Evolutionary conservation across 139 green algal genomes (phyloP).

Genomic region (Coelastrella sp.): DNA sequence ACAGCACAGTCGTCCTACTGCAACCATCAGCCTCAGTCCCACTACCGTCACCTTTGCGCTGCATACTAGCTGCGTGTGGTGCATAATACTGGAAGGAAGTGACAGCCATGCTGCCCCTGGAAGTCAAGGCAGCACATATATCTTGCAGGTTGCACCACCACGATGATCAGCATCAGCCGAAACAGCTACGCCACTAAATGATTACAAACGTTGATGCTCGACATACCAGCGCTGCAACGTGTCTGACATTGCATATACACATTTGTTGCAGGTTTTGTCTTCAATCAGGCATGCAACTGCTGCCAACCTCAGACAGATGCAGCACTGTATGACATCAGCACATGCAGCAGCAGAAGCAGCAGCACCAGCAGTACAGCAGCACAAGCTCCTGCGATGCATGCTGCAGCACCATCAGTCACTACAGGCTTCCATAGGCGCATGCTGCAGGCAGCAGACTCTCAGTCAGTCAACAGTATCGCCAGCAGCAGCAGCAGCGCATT

Average conservation of each 20-base stretch:
- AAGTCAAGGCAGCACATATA: too few species aligned
- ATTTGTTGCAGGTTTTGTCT: not conserved
- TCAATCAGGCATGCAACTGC: conserved; percentile 29
- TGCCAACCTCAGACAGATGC: not conserved
- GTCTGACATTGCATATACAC: not conserved
- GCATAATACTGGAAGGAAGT: too few species aligned
- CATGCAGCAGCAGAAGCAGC: conserved; percentile 15
- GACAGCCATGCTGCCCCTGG: too few species aligned
- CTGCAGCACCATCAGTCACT: not conserved
- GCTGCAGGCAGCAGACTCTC: not conserved
- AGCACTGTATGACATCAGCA: not conserved
- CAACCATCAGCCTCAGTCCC: too few species aligned
- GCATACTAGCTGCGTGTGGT: too few species aligned
- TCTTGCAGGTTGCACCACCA: too few species aligned
- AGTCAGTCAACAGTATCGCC: not conserved
- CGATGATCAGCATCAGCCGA: too few species aligned
- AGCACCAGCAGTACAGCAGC: not conserved
- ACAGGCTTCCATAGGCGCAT: not conserved
- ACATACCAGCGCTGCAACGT: not conserved
- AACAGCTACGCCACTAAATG: too few species aligned
- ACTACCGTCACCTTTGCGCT: too few species aligned
- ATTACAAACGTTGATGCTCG: too few species aligned
- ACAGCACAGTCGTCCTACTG: too few species aligned
- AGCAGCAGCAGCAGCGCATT: conserved; percentile 15
- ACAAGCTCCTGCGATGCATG: not conserved